phyloP scores from a whole-genome alignment of 2,329 filamentous ascomycete species.

The Colletotrichum endophyticum region DNA sequence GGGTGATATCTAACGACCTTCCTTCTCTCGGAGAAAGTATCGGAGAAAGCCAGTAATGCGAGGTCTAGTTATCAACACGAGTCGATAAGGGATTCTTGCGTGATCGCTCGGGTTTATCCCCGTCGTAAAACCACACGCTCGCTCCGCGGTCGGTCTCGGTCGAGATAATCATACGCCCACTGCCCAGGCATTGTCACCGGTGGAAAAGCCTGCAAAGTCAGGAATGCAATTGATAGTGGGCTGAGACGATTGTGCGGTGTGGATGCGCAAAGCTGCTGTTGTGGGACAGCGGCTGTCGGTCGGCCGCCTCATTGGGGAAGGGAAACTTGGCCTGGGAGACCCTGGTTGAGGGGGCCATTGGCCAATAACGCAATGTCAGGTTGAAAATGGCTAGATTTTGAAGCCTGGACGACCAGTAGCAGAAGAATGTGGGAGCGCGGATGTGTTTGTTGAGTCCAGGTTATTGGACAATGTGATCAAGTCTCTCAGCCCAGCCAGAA shows the following conservation, averaged over 20 bases:
- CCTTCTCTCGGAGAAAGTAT: not conserved
- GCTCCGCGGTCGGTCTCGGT: not conserved
- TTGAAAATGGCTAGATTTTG: not conserved
- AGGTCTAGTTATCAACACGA: not conserved
- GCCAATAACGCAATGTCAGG: not conserved
- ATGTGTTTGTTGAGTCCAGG: not conserved
- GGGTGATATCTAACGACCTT: not conserved
- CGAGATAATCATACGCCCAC: not conserved
- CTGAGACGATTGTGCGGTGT: not conserved
- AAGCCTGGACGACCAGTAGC: not conserved
- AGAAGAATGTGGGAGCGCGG: not conserved
- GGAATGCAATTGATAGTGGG: not conserved
- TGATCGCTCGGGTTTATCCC: not conserved
- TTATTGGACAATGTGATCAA: not conserved
- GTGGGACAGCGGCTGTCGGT: conserved; percentile 10
- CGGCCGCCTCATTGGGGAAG: not conserved
- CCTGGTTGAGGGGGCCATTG: not conserved
- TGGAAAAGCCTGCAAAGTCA: not conserved
- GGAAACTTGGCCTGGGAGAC: not conserved
- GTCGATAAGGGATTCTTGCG: not conserved
- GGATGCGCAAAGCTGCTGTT: not conserved
- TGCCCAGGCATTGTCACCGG: not conserved
- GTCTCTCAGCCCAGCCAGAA: conserved; percentile 4
- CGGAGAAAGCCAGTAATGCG: not conserved
- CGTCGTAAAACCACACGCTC: not conserved